These are phyloP conservation scores for Umbelopsis sp. DNA, from an alignment of 371 early-diverging fungal species.

Conservation along the genomic window DNA sequence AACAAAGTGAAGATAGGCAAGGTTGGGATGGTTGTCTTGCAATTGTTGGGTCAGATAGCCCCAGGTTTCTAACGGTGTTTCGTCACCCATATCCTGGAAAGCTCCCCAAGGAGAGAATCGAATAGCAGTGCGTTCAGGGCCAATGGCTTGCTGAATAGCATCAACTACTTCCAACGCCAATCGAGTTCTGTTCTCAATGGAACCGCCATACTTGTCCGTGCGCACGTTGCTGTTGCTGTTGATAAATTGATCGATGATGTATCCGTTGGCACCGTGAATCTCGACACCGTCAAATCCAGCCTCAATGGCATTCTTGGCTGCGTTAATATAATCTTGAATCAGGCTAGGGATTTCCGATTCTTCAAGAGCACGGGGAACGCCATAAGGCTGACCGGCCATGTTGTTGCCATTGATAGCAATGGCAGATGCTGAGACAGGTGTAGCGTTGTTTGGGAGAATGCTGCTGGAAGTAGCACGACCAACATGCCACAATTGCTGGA, in stretches of 20 bases:
- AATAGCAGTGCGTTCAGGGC: slow-evolving; percentile 24
- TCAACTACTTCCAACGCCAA: slow-evolving; percentile 49
- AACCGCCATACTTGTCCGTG: slow-evolving; percentile 52
- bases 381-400: slow-evolving; percentile 14
- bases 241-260: slow-evolving; percentile 61
- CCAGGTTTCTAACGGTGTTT: slow-evolving; percentile 27
- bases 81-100: slow-evolving; percentile 27
- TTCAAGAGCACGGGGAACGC: slow-evolving; percentile 28
- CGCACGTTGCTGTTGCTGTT: slow-evolving; percentile 40
- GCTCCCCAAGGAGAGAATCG: slow-evolving; percentile 30
- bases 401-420: slow-evolving; percentile 26
- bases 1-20: slow-evolving; percentile 27
- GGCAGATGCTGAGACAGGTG: slow-evolving; percentile 26
- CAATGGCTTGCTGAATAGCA: slow-evolving; percentile 30
- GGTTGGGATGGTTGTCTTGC: slow-evolving; percentile 23
- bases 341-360: slow-evolving; percentile 44
- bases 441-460: slow-evolving; percentile 16
- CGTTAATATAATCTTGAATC: slow-evolving; percentile 42
- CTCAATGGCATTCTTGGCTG: slow-evolving; percentile 41
- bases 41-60: slow-evolving; percentile 22
- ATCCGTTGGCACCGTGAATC: slow-evolving; percentile 68
- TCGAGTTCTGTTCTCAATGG: slow-evolving; percentile 55
- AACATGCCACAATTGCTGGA: slow-evolving; percentile 43
- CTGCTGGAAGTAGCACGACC: slow-evolving; percentile 22
- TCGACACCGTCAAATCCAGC: slow-evolving; percentile 73